Base-by-base conservation (phyloP, 2,329 filamentous ascomycete species). In the Parasarocladium wereldwijsianum region DNA sequence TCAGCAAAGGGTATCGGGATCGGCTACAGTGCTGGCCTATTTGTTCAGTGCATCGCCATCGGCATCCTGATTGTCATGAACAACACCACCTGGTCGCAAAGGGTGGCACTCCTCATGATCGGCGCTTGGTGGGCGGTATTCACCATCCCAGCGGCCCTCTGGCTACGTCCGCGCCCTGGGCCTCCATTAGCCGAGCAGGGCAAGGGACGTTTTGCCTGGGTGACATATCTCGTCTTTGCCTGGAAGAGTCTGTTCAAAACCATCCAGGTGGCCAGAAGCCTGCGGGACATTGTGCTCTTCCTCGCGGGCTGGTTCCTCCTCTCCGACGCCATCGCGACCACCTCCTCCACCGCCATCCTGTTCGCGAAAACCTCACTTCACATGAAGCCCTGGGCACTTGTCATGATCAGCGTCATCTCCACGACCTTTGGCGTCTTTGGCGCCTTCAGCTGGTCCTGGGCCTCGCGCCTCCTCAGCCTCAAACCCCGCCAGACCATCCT, bases 61-160 rank as follows among this genome's bases (percentile, higher is more conserved):
- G 54, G 81, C 28, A 68, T 94, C 23, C 67, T 96, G 3, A 63
- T 85, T 22, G 55, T 61, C 3, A 71, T 82, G 47, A 66, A 72
- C 21, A 86, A 83, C 36, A 80, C 81, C 4, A 86, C 79, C 0
- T 86, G 86, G 60, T 82, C 84, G 0, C 74, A 94, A 26, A 76
- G 86, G 4, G 64, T 96, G 4, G 87, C 90, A 0, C 66, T 98
- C 8, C 85, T 92, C 50, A 57, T 86, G 34, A 76, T 96, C 31
- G 90, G 90, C 19, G 52, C 73, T 17, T 98, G 90, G 90, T 98
- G 90, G 90, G 73, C 86, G 25, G 35, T 80, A 19, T 96, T 98
- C 50, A 92, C 83, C 4, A 73, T 96, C 32, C 90, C 90, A 0
- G 76, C 84, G 1, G 83, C 82, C 3, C 54, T 92, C 42, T 94